Conservation (phyloP, 2,329 filamentous ascomycete genomes). For the Scolecobasidium constrictum region DNA sequence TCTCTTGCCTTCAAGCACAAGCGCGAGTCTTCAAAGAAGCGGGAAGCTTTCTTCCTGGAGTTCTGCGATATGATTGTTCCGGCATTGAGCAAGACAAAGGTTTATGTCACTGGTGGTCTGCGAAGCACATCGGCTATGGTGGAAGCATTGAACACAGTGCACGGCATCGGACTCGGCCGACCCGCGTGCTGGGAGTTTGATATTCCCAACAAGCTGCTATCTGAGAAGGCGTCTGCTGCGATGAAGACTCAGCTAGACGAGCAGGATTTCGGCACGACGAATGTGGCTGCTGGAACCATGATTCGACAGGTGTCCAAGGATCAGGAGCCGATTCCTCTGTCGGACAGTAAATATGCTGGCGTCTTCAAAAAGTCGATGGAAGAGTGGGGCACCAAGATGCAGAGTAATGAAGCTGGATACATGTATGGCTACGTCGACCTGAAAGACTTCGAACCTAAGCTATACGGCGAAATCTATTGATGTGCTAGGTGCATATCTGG, state of each 20-base stretch:
- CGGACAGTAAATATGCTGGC: constrained; percentile 34
- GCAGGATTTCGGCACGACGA: constrained; percentile 40
- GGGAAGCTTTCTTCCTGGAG: constrained; percentile 50
- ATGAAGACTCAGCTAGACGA: constrained; percentile 38
- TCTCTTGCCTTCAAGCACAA: constrained; percentile 39
- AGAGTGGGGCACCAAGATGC: constrained; percentile 30
- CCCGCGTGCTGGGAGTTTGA: constrained; percentile 41
- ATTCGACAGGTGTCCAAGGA: constrained; percentile 43
- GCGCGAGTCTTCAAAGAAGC: constrained; percentile 43
- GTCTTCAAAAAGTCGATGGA: constrained; percentile 36
- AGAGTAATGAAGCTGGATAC: constrained; percentile 25
- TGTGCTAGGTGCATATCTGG: too few relatives aligned
- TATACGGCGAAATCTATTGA: too few relatives aligned
- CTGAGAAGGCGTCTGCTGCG: constrained; percentile 35
- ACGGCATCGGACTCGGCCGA: constrained; percentile 50
- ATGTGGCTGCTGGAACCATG: constrained; percentile 37
- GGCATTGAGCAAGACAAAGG: constrained; percentile 40
- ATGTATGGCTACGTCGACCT: constrained; percentile 38
- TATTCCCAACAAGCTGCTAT: constrained; percentile 34
- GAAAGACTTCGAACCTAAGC: too few relatives aligned
- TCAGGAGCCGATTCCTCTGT: constrained; percentile 42
- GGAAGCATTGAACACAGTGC: constrained; percentile 39
- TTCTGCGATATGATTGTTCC: constrained; percentile 45
- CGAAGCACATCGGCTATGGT: constrained; percentile 46
- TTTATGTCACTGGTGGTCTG: constrained; percentile 50